Evolutionary conservation across 2,329 filamentous ascomycete species (phyloP).

Genomic region (Ascochyta viciae-villosae): DNA sequence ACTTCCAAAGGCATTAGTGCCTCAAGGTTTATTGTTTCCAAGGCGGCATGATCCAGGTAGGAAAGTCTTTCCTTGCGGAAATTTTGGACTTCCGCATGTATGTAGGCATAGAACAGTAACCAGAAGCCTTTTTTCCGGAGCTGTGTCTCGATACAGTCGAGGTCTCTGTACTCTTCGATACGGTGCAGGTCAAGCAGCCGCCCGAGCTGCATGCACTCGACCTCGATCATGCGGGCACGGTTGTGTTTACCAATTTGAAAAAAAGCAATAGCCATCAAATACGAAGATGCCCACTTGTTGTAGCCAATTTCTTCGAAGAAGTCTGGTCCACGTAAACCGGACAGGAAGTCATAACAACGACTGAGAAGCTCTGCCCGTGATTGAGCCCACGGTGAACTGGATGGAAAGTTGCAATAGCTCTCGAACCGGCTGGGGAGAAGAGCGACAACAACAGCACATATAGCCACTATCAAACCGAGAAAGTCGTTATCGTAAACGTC

Average conservation of each 20-base stretch:
- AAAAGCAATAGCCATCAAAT: conserved; percentile 15
- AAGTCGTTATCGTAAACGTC: no score
- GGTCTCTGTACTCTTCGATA: conserved; percentile 1
- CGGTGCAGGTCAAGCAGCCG: conserved; percentile 9
- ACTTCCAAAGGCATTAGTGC: conserved; percentile 6
- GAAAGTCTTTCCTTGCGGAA: conserved; percentile 13
- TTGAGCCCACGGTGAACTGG: no score
- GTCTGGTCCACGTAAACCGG: conserved; percentile 1
- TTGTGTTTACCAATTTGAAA: conserved; percentile 18
- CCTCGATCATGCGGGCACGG: conserved; percentile 17
- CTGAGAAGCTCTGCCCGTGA: no score
- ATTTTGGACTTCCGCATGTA: conserved; percentile 11
- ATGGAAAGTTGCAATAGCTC: no score
- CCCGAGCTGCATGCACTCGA: conserved; percentile 10
- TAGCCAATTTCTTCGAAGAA: conserved; percentile 10
- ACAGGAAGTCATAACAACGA: no score
- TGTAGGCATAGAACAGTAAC: conserved; percentile 10
- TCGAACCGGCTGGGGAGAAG: no score
- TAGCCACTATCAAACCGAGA: no score
- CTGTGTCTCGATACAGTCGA: conserved; percentile 12
- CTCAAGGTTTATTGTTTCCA: conserved; percentile 2
- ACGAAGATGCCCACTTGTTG: conserved; percentile 14
- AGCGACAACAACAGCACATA: no score
- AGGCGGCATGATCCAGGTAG: conserved; percentile 3
- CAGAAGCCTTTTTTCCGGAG: conserved; percentile 13